Base-by-base conservation (phyloP, 345 rosid genomes). In the Brassica carinata region DNA sequence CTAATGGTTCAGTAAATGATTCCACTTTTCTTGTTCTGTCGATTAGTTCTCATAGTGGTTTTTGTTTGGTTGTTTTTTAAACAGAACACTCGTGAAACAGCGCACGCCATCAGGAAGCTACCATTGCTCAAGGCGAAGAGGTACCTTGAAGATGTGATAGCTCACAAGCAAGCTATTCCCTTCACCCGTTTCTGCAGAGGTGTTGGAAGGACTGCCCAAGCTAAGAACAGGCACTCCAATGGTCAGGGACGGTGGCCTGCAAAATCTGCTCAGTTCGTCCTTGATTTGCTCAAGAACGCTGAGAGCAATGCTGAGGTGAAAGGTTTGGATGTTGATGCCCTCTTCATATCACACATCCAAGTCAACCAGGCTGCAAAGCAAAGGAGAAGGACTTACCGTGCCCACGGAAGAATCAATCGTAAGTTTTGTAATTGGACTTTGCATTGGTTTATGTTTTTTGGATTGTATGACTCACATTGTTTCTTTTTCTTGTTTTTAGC, bases 221-320 rank as follows among this genome's bases (percentile, higher is more conserved):
- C 98, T 19, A 96, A 96, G 86, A 93, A 89, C 85, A 89, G 98
- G 80, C 98, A 93, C 73, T 89, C 97, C 1, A 96, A 96, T 74
- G 99, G 99, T 27, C 98, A 96, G 74, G 99, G 98, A 71, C 92
- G 98, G 19, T 96, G 99, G 98, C 98, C 99, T 0, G 92, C 84
- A 0, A 96, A 96, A 74, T 96, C 99, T 76, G 97, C 98, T 13
- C 85, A 80, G 61, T 96, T 93, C 51, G 91, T 96, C 68, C 88
- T 96, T 15, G 99, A 96, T 83, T 82, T 96, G 82, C 86, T 96
- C 31, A 92, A 93, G 94, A 96, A 92, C 80, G 97, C 98, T 6
- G 99, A 92, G 90, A 96, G 98, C 74, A 96, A 93, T 79, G 98
- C 99, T 8, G 99, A 96, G 84, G 99, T 91, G 68, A 67, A 96